Evolutionary conservation across 139 green algal genomes (phyloP), one percentile per base, ranked within the genome.

Genomic region (Coccomyxa sp.): DNA sequence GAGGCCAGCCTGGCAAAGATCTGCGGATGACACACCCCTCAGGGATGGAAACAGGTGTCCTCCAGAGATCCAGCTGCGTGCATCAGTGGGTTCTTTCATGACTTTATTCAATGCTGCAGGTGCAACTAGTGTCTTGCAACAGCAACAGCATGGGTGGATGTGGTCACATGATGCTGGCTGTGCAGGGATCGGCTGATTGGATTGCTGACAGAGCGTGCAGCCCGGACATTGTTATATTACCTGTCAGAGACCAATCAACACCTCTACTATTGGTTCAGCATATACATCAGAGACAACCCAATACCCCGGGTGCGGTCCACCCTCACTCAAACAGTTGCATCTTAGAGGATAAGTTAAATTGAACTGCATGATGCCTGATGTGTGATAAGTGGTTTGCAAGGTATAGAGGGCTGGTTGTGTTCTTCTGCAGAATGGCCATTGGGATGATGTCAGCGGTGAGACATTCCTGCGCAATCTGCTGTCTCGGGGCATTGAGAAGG

Each of bases 381-480:
- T 51, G 38, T 51, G 38, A 51, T 3, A 51, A 51, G 38, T 51
- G 38, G 38, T 3, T 51, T 51, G 38, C 38, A 51, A 51, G 38
- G 7, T 51, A 51, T 51, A 51, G 38, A 51, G 38, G 38, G 38
- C 38, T 51, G 38, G 7, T 51, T 51, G 38, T 51, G 38, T 51
- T 51, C 3, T 51, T 28, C 27, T 59, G 28, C 84, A 93, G 88
- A 82, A 92, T 79, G 94, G 94, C 32, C 85, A 75, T 74, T 97
- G 94, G 94, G 92, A 95, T 67, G 94, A 97, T 18, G 88, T 97
- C 30, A 92, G 86, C 80, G 94, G 94, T 0, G 94, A 97, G 79
- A 88, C 90, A 0, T 97, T 97, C 81, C 84, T 97, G 60, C 87
- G 94, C 51, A 90, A 88, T 68, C 86, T 97, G 83, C 86, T 97